phyloP scores from a whole-genome alignment of 306 rosid species.

The Senna siamea region DNA sequence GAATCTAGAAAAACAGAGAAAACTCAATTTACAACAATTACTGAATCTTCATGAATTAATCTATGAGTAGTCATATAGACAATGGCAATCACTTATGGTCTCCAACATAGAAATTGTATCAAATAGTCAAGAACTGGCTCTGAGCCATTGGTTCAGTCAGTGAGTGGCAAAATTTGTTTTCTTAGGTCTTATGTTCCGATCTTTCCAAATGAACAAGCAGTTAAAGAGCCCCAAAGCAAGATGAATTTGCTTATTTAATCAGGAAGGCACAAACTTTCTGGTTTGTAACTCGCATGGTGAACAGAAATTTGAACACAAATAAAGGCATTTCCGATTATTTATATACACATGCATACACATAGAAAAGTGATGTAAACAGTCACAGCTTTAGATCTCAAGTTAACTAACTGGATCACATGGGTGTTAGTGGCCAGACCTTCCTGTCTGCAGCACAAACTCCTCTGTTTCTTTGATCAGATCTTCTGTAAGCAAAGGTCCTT shows the following conservation, averaged over 20 bases:
- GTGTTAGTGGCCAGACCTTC: conserved; percentile 65
- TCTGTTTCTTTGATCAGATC: conserved; percentile 90
- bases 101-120: conserved; percentile 18
- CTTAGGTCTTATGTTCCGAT: conserved; percentile 7
- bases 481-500: conserved; percentile 90
- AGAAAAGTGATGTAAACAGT: neutral
- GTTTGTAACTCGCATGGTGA: neutral
- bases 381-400: conserved; percentile 16
- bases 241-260: conserved; percentile 12
- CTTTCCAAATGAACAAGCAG: neutral
- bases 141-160: conserved; percentile 12
- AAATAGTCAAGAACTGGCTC: conserved; percentile 8
- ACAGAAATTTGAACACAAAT: neutral
- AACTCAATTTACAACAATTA: too few species aligned
- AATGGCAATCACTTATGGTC: too few species aligned
- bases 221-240: conserved; percentile 27
- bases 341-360: neutral
- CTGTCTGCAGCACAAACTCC: conserved; percentile 95
- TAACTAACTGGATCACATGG: conserved; percentile 17
- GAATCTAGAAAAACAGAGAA: too few species aligned
- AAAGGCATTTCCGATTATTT: neutral
- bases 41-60: conserved; percentile 15
- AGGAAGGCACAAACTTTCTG: neutral
- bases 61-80: too few species aligned
- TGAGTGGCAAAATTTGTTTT: neutral